These are phyloP conservation scores for Backusella luteola DNA, from an alignment of 192 early-diverging fungal genomes.

Conservation along the genomic window DNA sequence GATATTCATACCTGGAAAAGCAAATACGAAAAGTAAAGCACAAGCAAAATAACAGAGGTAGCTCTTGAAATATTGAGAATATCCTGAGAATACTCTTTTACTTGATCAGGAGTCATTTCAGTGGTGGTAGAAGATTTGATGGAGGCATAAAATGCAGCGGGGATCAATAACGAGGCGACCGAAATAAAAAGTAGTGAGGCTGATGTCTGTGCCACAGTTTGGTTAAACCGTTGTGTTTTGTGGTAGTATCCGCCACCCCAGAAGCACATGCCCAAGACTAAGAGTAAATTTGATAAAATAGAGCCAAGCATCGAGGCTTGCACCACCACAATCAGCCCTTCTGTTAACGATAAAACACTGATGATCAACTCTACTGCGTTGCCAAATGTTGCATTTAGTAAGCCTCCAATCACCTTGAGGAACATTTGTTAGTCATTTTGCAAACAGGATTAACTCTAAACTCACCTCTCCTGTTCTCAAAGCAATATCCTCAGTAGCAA, in stretches of 20 bases:
- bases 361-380: slow-evolving; percentile 83
- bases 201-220: slow-evolving; percentile 65
- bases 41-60: slow-evolving; percentile 64
- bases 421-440: slow-evolving; percentile 49
- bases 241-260: slow-evolving; percentile 81
- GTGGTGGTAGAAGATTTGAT: background rate
- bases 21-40: slow-evolving; percentile 65
- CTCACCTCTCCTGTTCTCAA: slow-evolving; percentile 59
- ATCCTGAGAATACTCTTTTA: background rate
- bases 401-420: slow-evolving; percentile 75
- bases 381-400: slow-evolving; percentile 72
- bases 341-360: slow-evolving; percentile 73
- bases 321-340: slow-evolving; percentile 79
- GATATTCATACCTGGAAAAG: slow-evolving; percentile 50
- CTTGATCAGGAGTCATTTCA: background rate
- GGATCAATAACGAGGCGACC: slow-evolving; percentile 62
- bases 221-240: slow-evolving; percentile 68
- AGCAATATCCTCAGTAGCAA: slow-evolving; percentile 84
- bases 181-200: slow-evolving; percentile 65
- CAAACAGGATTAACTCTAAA: background rate
- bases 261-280: slow-evolving; percentile 88
- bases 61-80: slow-evolving; percentile 61
- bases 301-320: slow-evolving; percentile 89
- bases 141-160: slow-evolving; percentile 60
- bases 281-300: slow-evolving; percentile 83